phyloP scores from a whole-genome alignment of 306 rosid species.

The Mucuna pruriens region DNA sequence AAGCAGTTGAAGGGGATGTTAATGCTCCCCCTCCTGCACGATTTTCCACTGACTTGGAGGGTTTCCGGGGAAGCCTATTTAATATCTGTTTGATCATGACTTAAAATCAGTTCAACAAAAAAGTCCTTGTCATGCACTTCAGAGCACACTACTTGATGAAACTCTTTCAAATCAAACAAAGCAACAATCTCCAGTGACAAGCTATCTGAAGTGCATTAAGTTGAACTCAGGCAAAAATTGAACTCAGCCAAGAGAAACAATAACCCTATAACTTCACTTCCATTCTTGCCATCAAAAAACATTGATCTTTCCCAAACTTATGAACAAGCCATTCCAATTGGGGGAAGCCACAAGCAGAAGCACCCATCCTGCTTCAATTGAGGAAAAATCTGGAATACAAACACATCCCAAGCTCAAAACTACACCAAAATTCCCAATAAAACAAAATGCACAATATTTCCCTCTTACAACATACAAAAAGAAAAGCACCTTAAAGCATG shows the following conservation, averaged over 20 bases:
- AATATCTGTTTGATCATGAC: slow-evolving; percentile 75
- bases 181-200: slow-evolving; percentile 24
- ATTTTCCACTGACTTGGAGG: slow-evolving; percentile 63
- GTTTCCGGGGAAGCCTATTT: slow-evolving; percentile 70
- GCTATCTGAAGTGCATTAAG: no score
- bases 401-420: slow-evolving; percentile 31
- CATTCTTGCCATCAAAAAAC: no score
- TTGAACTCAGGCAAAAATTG: no score
- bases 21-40: slow-evolving; percentile 64
- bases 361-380: not conserved
- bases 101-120: slow-evolving; percentile 33
- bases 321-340: no score
- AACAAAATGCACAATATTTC: not conserved
- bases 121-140: slow-evolving; percentile 35
- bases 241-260: no score
- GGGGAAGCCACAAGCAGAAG: slow-evolving; percentile 19
- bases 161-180: slow-evolving; percentile 31
- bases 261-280: no score
- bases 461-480: not conserved
- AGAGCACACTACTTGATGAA: slow-evolving; percentile 24
- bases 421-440: slow-evolving; percentile 18
- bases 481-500: slow-evolving; percentile 20
- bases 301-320: slow-evolving; percentile 5
- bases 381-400: not conserved
- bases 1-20: slow-evolving; percentile 56